phyloP scores from a whole-genome alignment of 78 protist species.

The Chrysochromulina parva region DNA sequence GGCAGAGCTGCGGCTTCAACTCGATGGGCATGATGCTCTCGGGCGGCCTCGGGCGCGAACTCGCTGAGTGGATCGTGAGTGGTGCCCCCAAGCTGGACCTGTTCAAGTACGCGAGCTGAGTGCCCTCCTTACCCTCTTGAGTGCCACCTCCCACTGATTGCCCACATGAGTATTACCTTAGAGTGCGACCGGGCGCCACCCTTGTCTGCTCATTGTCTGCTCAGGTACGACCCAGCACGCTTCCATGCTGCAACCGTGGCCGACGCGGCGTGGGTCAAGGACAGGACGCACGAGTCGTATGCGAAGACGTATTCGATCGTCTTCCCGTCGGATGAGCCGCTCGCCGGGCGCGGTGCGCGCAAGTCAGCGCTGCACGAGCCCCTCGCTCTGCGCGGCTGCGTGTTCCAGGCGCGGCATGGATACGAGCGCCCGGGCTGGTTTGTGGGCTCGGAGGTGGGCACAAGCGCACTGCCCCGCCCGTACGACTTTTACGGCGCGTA shows the following conservation, averaged over 20 bases:
- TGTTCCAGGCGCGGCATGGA: slow-evolving; percentile 38
- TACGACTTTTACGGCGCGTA: slow-evolving; percentile 37
- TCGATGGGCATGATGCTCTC: slow-evolving; percentile 39
- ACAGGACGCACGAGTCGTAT: slow-evolving; percentile 31
- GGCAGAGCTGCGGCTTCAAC: slow-evolving; percentile 17
- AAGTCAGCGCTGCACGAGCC: slow-evolving; percentile 19
- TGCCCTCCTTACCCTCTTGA: too few species aligned
- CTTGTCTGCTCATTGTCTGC: too few species aligned
- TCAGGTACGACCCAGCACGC: slow-evolving; percentile 24
- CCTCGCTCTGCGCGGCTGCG: slow-evolving; percentile 9
- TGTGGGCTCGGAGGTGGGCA: background rate
- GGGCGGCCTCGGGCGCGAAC: slow-evolving; percentile 13
- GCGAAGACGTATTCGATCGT: slow-evolving; percentile 34
- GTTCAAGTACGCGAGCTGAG: too few species aligned
- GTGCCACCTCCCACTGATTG: too few species aligned
- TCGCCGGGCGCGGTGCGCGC: slow-evolving; percentile 34
- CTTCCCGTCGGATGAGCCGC: slow-evolving; percentile 20
- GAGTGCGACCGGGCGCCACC: too few species aligned
- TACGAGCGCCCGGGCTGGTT: slow-evolving; percentile 45
- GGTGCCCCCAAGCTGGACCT: slow-evolving; percentile 17
- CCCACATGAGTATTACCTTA: too few species aligned
- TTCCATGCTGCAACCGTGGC: slow-evolving; percentile 9
- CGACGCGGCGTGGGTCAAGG: slow-evolving; percentile 7
- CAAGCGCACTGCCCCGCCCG: background rate
- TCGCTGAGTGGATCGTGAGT: background rate